phyloP scores from a whole-genome alignment of 192 early-diverging fungal genomes.

The Coemansia sp. region DNA sequence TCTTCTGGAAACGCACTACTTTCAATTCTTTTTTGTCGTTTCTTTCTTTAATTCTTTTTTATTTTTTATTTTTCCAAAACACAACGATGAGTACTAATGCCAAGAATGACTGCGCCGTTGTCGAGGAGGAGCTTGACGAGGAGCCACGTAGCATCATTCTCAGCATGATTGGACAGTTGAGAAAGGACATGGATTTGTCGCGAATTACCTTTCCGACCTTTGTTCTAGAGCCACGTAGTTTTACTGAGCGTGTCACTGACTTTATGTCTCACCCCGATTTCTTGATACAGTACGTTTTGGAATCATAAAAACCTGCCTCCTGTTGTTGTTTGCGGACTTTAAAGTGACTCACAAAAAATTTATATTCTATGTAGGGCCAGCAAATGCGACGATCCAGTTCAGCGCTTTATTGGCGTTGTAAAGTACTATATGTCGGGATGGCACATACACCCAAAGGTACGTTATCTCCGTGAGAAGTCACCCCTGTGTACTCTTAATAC shows the following conservation, averaged over 20 bases:
- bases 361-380: constrained; percentile 61
- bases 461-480: neutral
- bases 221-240: constrained; percentile 91
- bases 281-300: constrained; percentile 66
- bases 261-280: constrained; percentile 93
- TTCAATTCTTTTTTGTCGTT: neutral
- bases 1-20: neutral
- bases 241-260: constrained; percentile 94
- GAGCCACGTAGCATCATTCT: constrained; percentile 82
- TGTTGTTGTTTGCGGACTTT: neutral
- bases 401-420: constrained; percentile 82
- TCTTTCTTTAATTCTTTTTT: constrained; percentile 11
- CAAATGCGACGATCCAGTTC: constrained; percentile 68
- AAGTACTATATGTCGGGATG: constrained; percentile 89
- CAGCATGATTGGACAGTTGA: constrained; percentile 85
- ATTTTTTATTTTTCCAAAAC: neutral
- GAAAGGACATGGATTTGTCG: constrained; percentile 90
- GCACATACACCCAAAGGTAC: constrained; percentile 91
- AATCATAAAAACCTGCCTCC: neutral
- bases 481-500: neutral
- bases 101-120: constrained; percentile 47
- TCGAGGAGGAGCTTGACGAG: constrained; percentile 81
- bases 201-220: constrained; percentile 95
- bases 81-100: constrained; percentile 25
- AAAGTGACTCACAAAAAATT: constrained; percentile 4